Evolutionary conservation across 2,329 filamentous ascomycete species (phyloP).

Genomic region (Arthroderma sp.): DNA sequence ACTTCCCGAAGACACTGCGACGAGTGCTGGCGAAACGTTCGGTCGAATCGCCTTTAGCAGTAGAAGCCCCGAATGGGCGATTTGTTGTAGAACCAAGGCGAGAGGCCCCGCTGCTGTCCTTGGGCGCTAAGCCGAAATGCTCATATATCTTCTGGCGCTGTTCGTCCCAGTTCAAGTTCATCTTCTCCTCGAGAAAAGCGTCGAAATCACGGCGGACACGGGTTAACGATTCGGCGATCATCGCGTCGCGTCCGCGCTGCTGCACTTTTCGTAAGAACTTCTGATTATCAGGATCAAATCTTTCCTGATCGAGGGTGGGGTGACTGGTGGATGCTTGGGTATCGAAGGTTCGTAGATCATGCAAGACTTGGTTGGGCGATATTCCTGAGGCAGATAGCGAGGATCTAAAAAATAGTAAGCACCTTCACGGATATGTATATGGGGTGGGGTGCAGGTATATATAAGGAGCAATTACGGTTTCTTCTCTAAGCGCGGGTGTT

Average conservation of each 20-base stretch:
- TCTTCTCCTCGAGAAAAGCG: constrained; percentile 81
- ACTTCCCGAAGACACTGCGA: constrained; percentile 52
- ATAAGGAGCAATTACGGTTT: constrained; percentile 33
- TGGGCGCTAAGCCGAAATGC: constrained; percentile 73
- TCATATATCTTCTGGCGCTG: constrained; percentile 89
- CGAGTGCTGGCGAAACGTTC: constrained; percentile 27
- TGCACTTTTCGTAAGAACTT: constrained; percentile 76
- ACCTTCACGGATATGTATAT: neutral
- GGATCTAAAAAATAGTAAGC: constrained; percentile 43
- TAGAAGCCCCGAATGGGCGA: constrained; percentile 27
- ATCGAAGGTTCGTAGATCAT: constrained; percentile 72
- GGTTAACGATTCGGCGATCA: constrained; percentile 83
- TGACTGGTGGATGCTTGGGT: constrained; percentile 45
- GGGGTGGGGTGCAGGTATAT: too few relatives aligned
- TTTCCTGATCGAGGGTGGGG: constrained; percentile 20
- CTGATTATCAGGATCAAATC: constrained; percentile 43
- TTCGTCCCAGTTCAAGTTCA: constrained; percentile 89
- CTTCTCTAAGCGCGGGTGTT: constrained; percentile 30
- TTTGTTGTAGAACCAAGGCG: constrained; percentile 21
- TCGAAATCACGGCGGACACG: constrained; percentile 87
- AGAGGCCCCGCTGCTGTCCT: constrained; percentile 28
- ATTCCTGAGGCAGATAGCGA: constrained; percentile 87
- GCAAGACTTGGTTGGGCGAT: constrained; percentile 70
- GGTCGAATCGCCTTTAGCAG: constrained; percentile 29
- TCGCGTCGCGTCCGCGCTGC: constrained; percentile 77